Evolutionary conservation across 2,329 filamentous ascomycete genomes (phyloP), one percentile per base, ranked within the genome.

Genomic region (Hirsutella minnesotensis): DNA sequence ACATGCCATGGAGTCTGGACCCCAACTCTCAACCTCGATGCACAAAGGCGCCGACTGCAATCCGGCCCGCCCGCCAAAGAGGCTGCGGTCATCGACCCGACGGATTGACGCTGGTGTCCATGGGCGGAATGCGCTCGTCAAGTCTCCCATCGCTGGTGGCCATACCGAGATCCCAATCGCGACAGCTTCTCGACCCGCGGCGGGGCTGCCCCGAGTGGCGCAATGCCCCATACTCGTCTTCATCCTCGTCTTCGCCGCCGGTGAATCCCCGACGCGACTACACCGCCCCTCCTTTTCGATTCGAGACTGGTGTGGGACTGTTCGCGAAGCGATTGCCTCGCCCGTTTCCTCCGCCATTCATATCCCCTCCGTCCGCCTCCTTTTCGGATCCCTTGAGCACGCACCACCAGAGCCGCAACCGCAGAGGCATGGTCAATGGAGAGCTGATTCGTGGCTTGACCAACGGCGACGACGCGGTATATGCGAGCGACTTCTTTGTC

Each of bases 371-470:
- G 0, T 92, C 87, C 3, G 81, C 79, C 20, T 94, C 86, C 38
- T 96, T 95, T 64, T 94, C 87, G 38, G 90, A 96, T 62, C 85
- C 90, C 31, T 72, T 96, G 44, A 95, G 86, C 56, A 95, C 90
- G 1, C 84, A 94, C 60, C 72, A 90, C 56, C 73, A 75, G 50
- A 88, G 81, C 57, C 77, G 84, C 48, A 84, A 92, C 65, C 79
- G 83, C 49, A 76, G 85, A 50, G 77, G 81, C 30, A 79, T 77
- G 46, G 83, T 95, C 39, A 77, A 87, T 56, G 89, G 88, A 10
- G 73, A 92, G 56, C 73, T 87, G 55, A 85, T 96, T 39, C 73
- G 83, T 33, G 92, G 92, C 0, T 73, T 85, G 48, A 98, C 90
- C 12, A 96, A 95, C 55, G 92, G 92, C 27, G 92, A 98, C 56